phyloP scores from a whole-genome alignment of 2,329 filamentous ascomycete species.

The Paraphoma chrysanthemicola region DNA sequence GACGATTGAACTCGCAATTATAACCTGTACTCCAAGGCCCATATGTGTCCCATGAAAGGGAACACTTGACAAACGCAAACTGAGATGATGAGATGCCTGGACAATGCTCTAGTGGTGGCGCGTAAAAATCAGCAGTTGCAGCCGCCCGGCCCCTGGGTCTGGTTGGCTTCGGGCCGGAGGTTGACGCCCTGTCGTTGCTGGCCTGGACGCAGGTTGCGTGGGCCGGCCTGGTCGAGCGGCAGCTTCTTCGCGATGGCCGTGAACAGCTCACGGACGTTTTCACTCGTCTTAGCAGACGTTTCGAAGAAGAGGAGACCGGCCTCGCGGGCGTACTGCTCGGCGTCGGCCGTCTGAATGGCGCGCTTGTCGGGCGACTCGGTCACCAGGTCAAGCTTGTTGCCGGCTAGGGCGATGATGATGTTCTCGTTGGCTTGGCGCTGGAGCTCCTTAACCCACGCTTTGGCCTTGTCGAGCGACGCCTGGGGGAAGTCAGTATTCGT shows the following conservation, averaged over 20 bases:
- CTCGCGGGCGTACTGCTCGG: constrained; percentile 93
- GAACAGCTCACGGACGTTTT: constrained; percentile 95
- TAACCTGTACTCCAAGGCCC: constrained; percentile 36
- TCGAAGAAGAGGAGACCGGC: constrained; percentile 97
- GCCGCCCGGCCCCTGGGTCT: constrained; percentile 63
- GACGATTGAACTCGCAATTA: constrained; percentile 15
- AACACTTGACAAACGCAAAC: constrained; percentile 13
- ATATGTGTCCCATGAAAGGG: constrained; percentile 25
- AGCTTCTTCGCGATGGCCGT: constrained; percentile 98
- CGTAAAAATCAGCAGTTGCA: constrained; percentile 64
- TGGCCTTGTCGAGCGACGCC: constrained; percentile 98
- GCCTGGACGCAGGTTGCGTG: constrained; percentile 75
- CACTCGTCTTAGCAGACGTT: constrained; percentile 95
- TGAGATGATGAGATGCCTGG: constrained; percentile 14
- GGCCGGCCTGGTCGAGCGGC: constrained; percentile 93
- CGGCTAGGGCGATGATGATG: constrained; percentile 97
- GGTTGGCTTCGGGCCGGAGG: constrained; percentile 67
- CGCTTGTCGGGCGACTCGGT: constrained; percentile 95
- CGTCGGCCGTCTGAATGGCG: constrained; percentile 85
- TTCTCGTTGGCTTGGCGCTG: constrained; percentile 99
- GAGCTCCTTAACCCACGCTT: constrained; percentile 98
- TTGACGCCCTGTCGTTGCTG: constrained; percentile 70
- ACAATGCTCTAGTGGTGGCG: constrained; percentile 2
- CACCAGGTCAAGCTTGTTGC: constrained; percentile 93
- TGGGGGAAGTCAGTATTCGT: constrained; percentile 51